Percentiles rank a stretch among this genome's conserved stretches.
Evolutionary conservation across 1,139 yeast species (phyloP).

Genomic region (Kodamaea fungicola): DNA sequence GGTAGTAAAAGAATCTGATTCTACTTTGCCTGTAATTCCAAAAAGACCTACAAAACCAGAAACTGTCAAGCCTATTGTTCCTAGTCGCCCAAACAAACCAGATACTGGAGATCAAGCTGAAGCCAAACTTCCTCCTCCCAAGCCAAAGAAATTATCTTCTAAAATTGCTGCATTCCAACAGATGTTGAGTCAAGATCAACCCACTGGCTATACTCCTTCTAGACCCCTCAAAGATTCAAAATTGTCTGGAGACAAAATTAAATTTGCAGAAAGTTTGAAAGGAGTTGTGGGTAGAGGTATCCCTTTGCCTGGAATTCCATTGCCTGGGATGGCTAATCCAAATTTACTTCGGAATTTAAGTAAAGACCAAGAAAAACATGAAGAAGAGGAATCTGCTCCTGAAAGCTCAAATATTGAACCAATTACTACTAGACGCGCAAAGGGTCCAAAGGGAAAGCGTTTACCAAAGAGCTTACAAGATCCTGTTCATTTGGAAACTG

Average conservation of each 20-base stretch:
- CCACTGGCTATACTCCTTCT: constrained; percentile 8
- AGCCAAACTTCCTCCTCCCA: constrained; percentile 57
- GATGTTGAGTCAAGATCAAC: constrained; percentile 43
- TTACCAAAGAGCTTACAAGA: constrained; percentile 61
- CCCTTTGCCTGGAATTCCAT: constrained; percentile 65
- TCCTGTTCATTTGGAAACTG: constrained; percentile 35
- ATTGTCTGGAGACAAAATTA: constrained; percentile 33
- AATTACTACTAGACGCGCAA: constrained; percentile 41
- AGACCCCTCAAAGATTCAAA: constrained; percentile 9
- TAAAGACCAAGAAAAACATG: constrained; percentile 11
- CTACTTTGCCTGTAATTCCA: constrained; percentile 1
- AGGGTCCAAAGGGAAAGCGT: constrained; percentile 77
- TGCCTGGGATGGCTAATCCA: constrained; percentile 19
- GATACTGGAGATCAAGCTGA: background rate
- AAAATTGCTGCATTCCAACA: constrained; percentile 79
- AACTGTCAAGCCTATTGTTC: constrained; percentile 5
- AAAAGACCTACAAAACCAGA: background rate
- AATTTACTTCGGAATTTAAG: constrained; percentile 15
- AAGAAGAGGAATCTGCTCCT: constrained; percentile 6
- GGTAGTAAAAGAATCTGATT: background rate
- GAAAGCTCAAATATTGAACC: constrained; percentile 1
- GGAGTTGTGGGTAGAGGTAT: constrained; percentile 54
- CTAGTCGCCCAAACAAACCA: constrained; percentile 5
- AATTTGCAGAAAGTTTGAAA: constrained; percentile 53
- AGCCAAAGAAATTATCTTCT: constrained; percentile 73